These are phyloP conservation scores for Trametes meyenii DNA, from an alignment of 768 basidiomycete species.

Conservation along the genomic window DNA sequence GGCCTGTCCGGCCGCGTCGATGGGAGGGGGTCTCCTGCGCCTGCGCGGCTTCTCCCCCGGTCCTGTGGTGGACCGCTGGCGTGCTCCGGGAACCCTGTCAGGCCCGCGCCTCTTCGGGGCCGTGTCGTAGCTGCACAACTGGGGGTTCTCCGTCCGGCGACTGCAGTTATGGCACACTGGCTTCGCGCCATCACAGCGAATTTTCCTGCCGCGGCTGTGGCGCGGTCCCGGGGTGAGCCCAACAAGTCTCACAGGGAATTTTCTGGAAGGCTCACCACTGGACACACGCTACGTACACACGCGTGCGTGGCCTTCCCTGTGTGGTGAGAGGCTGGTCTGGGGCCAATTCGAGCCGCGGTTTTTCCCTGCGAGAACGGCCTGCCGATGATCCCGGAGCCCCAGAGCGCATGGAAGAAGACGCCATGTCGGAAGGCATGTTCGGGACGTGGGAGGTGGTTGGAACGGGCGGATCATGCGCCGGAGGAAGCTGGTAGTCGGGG, in stretches of 20 bases:
- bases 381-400: conserved; percentile 9
- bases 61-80: conserved; percentile 58
- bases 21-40: conserved; percentile 22
- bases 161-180: conserved; percentile 76
- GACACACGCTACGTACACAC: conserved; percentile 79
- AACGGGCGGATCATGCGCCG: conserved; percentile 1
- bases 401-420: conserved; percentile 10
- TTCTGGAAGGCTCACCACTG: conserved; percentile 59
- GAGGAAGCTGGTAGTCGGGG: conserved; percentile 8
- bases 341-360: conserved; percentile 66
- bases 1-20: neutral
- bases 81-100: conserved; percentile 78
- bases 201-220: conserved; percentile 72
- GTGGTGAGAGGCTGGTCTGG: conserved; percentile 80
- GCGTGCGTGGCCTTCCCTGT: conserved; percentile 73
- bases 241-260: neutral
- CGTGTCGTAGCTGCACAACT: conserved; percentile 66
- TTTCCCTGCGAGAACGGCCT: conserved; percentile 32
- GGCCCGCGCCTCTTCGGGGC: conserved; percentile 80
- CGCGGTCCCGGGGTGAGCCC: neutral
- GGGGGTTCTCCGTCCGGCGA: conserved; percentile 43
- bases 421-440: neutral
- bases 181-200: conserved; percentile 81
- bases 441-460: conserved; percentile 17
- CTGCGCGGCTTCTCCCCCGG: conserved; percentile 33